These are phyloP conservation scores for Vitis hybrid DNA, from an alignment of 177 flowering plant genomes.

Conservation along the genomic window DNA sequence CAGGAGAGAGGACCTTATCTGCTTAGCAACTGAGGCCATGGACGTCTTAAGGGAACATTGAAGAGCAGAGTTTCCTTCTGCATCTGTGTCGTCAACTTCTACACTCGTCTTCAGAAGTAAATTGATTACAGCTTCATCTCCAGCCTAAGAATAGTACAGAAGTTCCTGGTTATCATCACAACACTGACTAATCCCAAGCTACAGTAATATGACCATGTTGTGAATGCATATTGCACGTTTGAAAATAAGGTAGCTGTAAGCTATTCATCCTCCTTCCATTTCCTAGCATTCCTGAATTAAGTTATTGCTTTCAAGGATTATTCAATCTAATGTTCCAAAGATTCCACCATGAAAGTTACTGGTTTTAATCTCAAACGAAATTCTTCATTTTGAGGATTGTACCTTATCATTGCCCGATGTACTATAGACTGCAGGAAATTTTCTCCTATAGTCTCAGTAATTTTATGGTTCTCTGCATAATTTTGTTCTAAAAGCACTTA, in stretches of 20 bases:
- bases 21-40: constrained; percentile 18
- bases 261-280: constrained; percentile 3
- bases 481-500: too few species aligned
- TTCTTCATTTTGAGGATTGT: too few species aligned
- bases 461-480: background rate
- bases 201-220: background rate
- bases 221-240: background rate
- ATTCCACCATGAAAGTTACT: too few species aligned
- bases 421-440: too few species aligned
- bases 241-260: background rate
- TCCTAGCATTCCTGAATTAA: too few species aligned
- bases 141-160: constrained; percentile 31
- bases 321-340: too few species aligned
- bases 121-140: constrained; percentile 44
- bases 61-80: constrained; percentile 58
- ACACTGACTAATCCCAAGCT: background rate
- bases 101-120: constrained; percentile 44
- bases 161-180: background rate
- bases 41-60: constrained; percentile 42
- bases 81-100: constrained; percentile 42
- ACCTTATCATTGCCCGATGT: too few species aligned
- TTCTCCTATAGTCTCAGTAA: too few species aligned
- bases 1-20: constrained; percentile 34
- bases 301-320: too few species aligned
- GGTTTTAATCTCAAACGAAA: too few species aligned